Percentiles rank a stretch among this genome's conserved stretches.
These are phyloP conservation scores for Phytophthora fragariaefolia DNA, from an alignment of 352 stramenopile species.

Conservation along the genomic window DNA sequence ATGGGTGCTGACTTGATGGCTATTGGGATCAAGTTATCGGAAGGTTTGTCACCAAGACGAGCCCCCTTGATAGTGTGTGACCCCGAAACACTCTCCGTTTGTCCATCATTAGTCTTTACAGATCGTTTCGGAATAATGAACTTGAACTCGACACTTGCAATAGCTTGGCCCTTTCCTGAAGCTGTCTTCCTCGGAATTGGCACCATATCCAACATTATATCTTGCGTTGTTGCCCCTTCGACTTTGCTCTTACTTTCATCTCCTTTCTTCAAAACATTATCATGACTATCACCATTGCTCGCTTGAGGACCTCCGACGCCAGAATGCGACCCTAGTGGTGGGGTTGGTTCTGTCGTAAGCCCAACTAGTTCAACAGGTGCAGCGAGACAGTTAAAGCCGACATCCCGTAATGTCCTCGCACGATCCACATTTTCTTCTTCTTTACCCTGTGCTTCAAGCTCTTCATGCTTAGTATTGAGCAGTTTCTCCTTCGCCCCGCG, in stretches of 20 bases:
- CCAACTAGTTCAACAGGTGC: background rate
- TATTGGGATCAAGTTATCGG: background rate
- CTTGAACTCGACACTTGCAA: constrained; percentile 3
- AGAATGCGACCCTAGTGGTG: background rate
- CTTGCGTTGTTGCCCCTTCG: background rate
- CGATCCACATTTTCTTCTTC: background rate
- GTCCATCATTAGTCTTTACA: constrained; percentile 8
- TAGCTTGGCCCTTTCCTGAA: background rate
- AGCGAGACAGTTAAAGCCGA: background rate
- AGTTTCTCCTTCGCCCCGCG: no score
- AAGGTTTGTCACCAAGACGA: background rate
- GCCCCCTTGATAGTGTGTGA: background rate
- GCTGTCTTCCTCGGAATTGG: constrained; percentile 25
- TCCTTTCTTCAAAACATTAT: constrained; percentile 4
- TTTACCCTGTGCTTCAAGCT: no score
- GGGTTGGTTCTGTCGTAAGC: background rate
- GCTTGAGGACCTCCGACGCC: background rate
- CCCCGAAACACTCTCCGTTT: background rate
- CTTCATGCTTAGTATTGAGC: no score
- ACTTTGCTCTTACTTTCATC: constrained; percentile 11
- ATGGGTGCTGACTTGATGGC: background rate
- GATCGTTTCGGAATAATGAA: constrained; percentile 43
- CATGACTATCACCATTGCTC: background rate
- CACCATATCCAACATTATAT: constrained; percentile 16
- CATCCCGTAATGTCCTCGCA: background rate